phyloP scores from a whole-genome alignment of 306 rosid species.

The Chamaecrista fasciculata region DNA sequence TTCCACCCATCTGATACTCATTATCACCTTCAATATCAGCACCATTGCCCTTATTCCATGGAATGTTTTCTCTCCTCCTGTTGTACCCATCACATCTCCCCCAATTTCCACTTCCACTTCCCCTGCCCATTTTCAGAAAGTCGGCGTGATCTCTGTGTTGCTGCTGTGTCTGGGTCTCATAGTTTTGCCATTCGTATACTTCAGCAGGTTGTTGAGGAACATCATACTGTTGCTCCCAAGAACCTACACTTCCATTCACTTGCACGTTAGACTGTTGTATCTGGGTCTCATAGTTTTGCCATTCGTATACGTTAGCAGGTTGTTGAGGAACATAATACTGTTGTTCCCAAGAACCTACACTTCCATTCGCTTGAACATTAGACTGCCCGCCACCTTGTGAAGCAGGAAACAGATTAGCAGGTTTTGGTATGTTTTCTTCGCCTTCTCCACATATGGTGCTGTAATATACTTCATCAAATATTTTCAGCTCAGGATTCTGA shows the following conservation, averaged over 20 bases:
- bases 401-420: conserved; percentile 21
- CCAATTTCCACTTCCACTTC: conserved; percentile 40
- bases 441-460: conserved; percentile 15
- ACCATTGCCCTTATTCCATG: conserved; percentile 42
- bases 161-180: conserved; percentile 32
- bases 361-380: conserved; percentile 15
- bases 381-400: conserved; percentile 25
- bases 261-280: conserved; percentile 10
- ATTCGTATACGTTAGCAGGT: conserved; percentile 30
- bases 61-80: conserved; percentile 37
- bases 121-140: conserved; percentile 29
- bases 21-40: conserved; percentile 38
- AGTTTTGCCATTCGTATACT: conserved; percentile 33
- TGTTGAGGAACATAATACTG: conserved; percentile 16
- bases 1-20: conserved; percentile 34
- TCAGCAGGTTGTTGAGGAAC: conserved; percentile 18
- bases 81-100: conserved; percentile 36
- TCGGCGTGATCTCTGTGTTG: conserved; percentile 15
- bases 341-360: conserved; percentile 42
- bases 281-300: conserved; percentile 27
- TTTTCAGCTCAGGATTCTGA: neutral
- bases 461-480: neutral
- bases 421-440: conserved; percentile 38
- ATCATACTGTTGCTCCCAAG: conserved; percentile 40
- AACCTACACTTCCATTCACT: conserved; percentile 26